phyloP scores from a whole-genome alignment of 2,329 filamentous ascomycete genomes.

The Epichloe gansuensis region DNA sequence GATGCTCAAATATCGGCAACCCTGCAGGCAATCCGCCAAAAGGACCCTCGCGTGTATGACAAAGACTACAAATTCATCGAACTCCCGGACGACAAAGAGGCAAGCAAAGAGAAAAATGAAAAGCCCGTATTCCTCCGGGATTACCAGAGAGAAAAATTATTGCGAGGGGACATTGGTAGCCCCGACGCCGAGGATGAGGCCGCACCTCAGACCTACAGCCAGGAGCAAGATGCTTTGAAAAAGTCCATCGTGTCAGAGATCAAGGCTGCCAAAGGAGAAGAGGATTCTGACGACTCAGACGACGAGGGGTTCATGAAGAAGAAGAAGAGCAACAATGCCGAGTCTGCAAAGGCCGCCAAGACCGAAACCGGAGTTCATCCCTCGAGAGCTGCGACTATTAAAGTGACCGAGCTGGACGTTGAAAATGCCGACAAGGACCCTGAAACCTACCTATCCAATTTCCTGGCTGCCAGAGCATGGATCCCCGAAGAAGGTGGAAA shows the following conservation, averaged over 20 bases:
- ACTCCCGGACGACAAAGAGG: slow-evolving; percentile 39
- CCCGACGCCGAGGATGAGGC: slow-evolving; percentile 47
- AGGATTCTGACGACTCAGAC: slow-evolving; percentile 37
- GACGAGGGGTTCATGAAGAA: slow-evolving; percentile 60
- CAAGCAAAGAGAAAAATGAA: slow-evolving; percentile 46
- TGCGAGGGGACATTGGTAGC: slow-evolving; percentile 54
- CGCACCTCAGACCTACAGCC: slow-evolving; percentile 57
- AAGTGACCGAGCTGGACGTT: slow-evolving; percentile 50
- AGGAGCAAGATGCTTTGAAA: slow-evolving; percentile 81
- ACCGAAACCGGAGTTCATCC: slow-evolving; percentile 40
- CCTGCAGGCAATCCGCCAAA: slow-evolving; percentile 73
- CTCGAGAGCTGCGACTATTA: slow-evolving; percentile 33
- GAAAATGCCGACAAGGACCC: slow-evolving; percentile 74
- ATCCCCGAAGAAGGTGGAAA: slow-evolving; percentile 51
- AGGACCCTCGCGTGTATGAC: slow-evolving; percentile 87
- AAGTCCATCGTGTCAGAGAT: slow-evolving; percentile 68
- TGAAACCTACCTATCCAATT: slow-evolving; percentile 87
- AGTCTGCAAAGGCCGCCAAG: slow-evolving; percentile 25
- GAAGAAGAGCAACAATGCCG: slow-evolving; percentile 38
- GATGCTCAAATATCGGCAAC: slow-evolving; percentile 82
- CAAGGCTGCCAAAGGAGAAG: slow-evolving; percentile 43
- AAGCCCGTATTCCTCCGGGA: slow-evolving; percentile 79
- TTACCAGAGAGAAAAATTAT: slow-evolving; percentile 83
- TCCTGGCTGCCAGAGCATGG: slow-evolving; percentile 87
- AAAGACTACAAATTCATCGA: slow-evolving; percentile 65